These are phyloP conservation scores for Mycosphaerelloides madeirae DNA, from an alignment of 2,329 filamentous ascomycete genomes.

Conservation along the genomic window DNA sequence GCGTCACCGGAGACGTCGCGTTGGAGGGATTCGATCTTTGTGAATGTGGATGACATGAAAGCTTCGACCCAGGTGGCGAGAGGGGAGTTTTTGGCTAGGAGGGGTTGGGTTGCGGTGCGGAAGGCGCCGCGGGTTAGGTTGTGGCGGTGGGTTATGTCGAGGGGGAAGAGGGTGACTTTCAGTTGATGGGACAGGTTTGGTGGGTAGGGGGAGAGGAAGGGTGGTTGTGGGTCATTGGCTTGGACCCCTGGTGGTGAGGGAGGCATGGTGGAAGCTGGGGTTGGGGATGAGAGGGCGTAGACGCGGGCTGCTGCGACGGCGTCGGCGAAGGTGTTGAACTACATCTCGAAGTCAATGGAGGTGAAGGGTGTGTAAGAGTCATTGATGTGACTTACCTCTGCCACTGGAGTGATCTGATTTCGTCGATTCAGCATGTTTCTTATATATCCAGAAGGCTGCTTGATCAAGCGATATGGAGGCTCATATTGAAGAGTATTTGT, in stretches of 20 bases:
- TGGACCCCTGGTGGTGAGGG: constrained; percentile 40
- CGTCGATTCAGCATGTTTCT: constrained; percentile 21
- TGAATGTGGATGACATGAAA: constrained; percentile 44
- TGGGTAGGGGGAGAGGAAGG: constrained; percentile 38
- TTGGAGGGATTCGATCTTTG: constrained; percentile 41
- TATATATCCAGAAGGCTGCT: constrained; percentile 34
- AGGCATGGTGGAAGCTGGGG: constrained; percentile 75
- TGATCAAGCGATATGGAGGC: constrained; percentile 37
- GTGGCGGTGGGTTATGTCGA: constrained; percentile 46
- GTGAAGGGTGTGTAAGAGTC: no score
- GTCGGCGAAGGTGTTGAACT: constrained; percentile 91
- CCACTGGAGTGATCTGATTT: constrained; percentile 64
- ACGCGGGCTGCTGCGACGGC: constrained; percentile 45
- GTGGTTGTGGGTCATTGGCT: constrained; percentile 26
- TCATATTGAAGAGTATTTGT: constrained; percentile 14
- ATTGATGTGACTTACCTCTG: constrained; percentile 48
- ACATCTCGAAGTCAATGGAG: no score
- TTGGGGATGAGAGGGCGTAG: constrained; percentile 48
- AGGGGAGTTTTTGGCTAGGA: constrained; percentile 34
- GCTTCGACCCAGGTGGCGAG: constrained; percentile 43
- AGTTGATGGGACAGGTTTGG: constrained; percentile 37
- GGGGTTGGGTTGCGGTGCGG: constrained; percentile 27
- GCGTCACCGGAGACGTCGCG: constrained; percentile 32
- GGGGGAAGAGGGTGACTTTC: constrained; percentile 45
- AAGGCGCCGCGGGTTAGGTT: constrained; percentile 39